phyloP scores from a whole-genome alignment of 2,329 filamentous ascomycete species.

The Lachnellula hyalina region DNA sequence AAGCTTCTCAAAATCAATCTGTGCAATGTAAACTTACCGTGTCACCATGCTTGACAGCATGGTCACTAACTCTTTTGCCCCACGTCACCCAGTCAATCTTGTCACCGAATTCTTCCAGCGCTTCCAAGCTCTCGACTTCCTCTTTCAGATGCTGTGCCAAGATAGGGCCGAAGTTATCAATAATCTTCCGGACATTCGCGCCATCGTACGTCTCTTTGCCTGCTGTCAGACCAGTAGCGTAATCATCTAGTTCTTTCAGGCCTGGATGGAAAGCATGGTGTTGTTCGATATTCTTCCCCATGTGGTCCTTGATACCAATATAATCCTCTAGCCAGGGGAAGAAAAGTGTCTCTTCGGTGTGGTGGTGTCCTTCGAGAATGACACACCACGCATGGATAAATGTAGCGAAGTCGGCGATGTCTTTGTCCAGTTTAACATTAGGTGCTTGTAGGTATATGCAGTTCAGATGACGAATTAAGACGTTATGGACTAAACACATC shows the following conservation, averaged over 20 bases:
- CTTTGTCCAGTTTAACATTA: constrained; percentile 34
- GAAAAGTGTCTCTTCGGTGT: constrained; percentile 34
- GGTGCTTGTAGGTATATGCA: constrained; percentile 34
- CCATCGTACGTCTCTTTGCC: constrained; percentile 32
- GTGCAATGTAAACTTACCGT: constrained; percentile 5
- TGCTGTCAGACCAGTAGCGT: constrained; percentile 29
- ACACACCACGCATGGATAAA: constrained; percentile 30
- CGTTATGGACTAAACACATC: constrained; percentile 33
- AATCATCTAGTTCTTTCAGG: constrained; percentile 30
- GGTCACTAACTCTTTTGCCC: constrained; percentile 20
- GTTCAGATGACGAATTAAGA: constrained; percentile 35
- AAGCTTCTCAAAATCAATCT: background rate
- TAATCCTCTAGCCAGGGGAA: constrained; percentile 37
- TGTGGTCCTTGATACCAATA: constrained; percentile 33
- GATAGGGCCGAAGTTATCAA: constrained; percentile 34
- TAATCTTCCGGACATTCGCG: constrained; percentile 26
- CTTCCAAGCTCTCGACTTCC: constrained; percentile 36
- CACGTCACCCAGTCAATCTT: constrained; percentile 33
- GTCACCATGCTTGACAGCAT: constrained; percentile 14
- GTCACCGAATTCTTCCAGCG: constrained; percentile 32
- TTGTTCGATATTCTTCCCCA: constrained; percentile 39
- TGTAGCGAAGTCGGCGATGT: constrained; percentile 31
- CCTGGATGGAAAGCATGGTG: constrained; percentile 37
- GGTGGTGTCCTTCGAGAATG: constrained; percentile 36
- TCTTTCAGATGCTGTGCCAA: constrained; percentile 35